Evolutionary conservation across 164 flowering plant species (phyloP).

Genomic region (Tinospora cordifolia): DNA sequence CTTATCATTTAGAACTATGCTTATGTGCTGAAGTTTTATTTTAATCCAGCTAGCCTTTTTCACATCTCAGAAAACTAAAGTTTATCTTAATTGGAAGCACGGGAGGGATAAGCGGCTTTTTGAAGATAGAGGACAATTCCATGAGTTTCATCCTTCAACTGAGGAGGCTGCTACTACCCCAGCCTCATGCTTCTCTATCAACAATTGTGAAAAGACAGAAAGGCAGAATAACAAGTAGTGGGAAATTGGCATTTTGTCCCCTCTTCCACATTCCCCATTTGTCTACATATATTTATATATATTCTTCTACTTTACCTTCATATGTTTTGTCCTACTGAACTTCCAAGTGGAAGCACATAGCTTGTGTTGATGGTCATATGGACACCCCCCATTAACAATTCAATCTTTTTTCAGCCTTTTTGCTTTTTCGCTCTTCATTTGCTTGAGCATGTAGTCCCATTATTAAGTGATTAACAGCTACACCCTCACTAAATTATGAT

Average conservation of each 20-base stretch:
- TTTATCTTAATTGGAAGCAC: no score
- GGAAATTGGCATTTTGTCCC: slow-evolving; percentile 21
- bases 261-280: slow-evolving; percentile 6
- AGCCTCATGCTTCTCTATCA: slow-evolving; percentile 8
- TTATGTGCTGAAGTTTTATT: no score
- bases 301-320: slow-evolving; percentile 14
- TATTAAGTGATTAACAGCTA: slow-evolving; percentile 40
- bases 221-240: slow-evolving; percentile 13
- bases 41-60: no score
- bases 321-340: slow-evolving; percentile 7
- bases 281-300: no score
- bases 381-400: no score
- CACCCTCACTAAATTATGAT: slow-evolving; percentile 12
- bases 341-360: not conserved
- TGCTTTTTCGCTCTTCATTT: not conserved
- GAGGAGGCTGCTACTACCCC: slow-evolving; percentile 27
- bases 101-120: not conserved
- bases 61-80: no score
- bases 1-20: no score
- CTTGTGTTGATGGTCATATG: not conserved
- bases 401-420: not conserved
- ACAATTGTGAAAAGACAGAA: slow-evolving; percentile 30
- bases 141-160: slow-evolving; percentile 33
- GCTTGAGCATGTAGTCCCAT: slow-evolving; percentile 1
- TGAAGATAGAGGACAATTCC: slow-evolving; percentile 34